Conservation (phyloP, 306 rosid genomes). For the Fragaria ananassa region DNA sequence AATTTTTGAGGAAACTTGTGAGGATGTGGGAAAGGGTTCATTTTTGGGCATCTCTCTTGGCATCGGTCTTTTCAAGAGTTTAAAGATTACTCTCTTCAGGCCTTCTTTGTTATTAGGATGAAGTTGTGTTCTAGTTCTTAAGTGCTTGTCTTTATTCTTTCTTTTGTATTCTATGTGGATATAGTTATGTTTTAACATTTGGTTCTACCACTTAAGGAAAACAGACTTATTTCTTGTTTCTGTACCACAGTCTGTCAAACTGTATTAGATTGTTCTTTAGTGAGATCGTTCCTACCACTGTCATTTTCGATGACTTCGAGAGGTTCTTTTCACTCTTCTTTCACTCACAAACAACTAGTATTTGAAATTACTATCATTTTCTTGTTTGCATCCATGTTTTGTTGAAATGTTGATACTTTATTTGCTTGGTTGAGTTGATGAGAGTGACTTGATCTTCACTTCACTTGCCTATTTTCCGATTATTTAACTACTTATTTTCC, state of each 20-base stretch:
- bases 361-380: no score
- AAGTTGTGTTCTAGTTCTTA: neutral
- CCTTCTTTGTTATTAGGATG: neutral
- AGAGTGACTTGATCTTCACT: no score
- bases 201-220: neutral
- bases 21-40: neutral
- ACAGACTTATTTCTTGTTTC: neutral
- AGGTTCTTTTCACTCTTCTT: no score
- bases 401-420: no score
- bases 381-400: no score
- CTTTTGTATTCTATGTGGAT: neutral
- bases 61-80: neutral
- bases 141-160: neutral
- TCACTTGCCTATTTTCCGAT: no score
- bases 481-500: no score
- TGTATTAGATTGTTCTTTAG: neutral
- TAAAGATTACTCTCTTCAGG: neutral
- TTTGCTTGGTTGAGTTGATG: no score
- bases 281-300: no score
- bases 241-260: neutral
- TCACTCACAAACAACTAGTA: no score
- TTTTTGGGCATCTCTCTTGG: neutral
- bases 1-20: neutral
- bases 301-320: no score
- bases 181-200: neutral